These are phyloP conservation scores for Tolypocladium tundrense DNA, from an alignment of 2,329 filamentous ascomycete genomes.

Conservation along the genomic window DNA sequence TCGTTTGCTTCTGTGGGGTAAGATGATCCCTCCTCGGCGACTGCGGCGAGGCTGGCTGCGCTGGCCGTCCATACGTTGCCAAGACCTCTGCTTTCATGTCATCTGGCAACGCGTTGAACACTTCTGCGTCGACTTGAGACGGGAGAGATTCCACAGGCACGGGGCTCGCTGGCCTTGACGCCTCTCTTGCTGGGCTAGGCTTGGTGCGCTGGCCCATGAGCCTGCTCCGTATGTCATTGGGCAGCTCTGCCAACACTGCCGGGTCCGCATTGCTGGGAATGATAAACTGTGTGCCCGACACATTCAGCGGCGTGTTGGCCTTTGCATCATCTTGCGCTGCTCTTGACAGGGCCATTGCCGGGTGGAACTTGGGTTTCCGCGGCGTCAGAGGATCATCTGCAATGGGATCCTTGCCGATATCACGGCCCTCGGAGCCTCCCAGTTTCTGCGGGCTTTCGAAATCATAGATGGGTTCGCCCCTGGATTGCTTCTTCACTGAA, in stretches of 20 bases:
- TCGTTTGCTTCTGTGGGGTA: conserved; percentile 40
- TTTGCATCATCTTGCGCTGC: conserved; percentile 39
- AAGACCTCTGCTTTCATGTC: conserved; percentile 80
- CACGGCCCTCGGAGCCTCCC: conserved; percentile 17
- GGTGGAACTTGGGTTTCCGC: conserved; percentile 41
- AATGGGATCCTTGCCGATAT: conserved; percentile 38
- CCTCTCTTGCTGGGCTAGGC: conserved; percentile 8
- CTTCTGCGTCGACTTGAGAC: conserved; percentile 76
- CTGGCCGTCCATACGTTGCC: conserved; percentile 49
- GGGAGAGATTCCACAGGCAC: conserved; percentile 39
- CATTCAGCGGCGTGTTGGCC: conserved; percentile 62
- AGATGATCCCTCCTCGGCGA: conserved; percentile 48
- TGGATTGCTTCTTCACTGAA: conserved; percentile 27
- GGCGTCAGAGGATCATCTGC: conserved; percentile 43
- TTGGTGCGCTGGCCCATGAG: conserved; percentile 49
- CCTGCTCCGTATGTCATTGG: conserved; percentile 68
- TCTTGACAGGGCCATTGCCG: conserved; percentile 40
- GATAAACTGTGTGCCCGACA: conserved; percentile 83
- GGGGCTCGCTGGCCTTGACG: conserved; percentile 27
- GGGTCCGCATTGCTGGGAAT: conserved; percentile 77
- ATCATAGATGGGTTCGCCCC: conserved; percentile 43
- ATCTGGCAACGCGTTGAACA: conserved; percentile 71
- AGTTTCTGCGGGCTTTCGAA: conserved; percentile 23
- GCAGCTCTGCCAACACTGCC: conserved; percentile 72
- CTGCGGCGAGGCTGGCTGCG: conserved; percentile 29